Evolutionary conservation across 148 eudicot genomes (phyloP).

Genomic region (Chenopodium suecicum): DNA sequence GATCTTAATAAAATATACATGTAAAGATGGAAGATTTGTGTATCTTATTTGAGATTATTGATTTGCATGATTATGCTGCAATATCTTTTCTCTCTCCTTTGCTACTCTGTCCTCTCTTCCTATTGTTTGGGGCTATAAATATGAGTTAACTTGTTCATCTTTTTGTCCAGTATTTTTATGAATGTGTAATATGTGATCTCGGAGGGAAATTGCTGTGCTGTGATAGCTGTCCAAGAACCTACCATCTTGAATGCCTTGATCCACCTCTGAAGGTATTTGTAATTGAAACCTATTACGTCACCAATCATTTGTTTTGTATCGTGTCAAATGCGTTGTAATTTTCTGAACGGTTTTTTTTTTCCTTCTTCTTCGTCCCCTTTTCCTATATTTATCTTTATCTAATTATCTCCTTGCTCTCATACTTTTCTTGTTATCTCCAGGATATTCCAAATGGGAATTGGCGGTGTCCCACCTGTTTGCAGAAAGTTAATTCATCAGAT

Average conservation of each 20-base stretch:
- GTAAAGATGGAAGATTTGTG: no score
- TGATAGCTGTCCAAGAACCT: slow-evolving; percentile 84
- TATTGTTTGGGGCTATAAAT: slow-evolving; percentile 3
- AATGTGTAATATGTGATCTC: slow-evolving; percentile 87
- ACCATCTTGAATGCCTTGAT: slow-evolving; percentile 88
- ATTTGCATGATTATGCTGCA: neutral
- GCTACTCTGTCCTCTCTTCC: neutral
- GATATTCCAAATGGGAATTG: slow-evolving; percentile 84
- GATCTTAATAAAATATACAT: no score
- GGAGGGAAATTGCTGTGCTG: slow-evolving; percentile 93
- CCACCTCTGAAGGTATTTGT: slow-evolving; percentile 87
- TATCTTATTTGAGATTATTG: neutral
- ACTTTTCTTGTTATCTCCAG: slow-evolving; percentile 34
- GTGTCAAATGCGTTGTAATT: slow-evolving; percentile 6
- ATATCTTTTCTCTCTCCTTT: neutral
- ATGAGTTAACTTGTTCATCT: slow-evolving; percentile 27
- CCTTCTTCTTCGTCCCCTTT: neutral
- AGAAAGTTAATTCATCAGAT: slow-evolving; percentile 39
- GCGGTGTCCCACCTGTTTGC: slow-evolving; percentile 68
- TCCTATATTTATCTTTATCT: neutral
- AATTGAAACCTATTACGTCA: slow-evolving; percentile 19
- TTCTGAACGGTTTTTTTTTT: slow-evolving; percentile 1
- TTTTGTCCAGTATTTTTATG: slow-evolving; percentile 72
- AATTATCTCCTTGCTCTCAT: neutral
- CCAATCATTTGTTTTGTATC: neutral